A percentile compares a stretch with the other conserved stretches of the same genome.
Conservation (phyloP, 169 alveolate species). For the Eimeria sp. region DNA sequence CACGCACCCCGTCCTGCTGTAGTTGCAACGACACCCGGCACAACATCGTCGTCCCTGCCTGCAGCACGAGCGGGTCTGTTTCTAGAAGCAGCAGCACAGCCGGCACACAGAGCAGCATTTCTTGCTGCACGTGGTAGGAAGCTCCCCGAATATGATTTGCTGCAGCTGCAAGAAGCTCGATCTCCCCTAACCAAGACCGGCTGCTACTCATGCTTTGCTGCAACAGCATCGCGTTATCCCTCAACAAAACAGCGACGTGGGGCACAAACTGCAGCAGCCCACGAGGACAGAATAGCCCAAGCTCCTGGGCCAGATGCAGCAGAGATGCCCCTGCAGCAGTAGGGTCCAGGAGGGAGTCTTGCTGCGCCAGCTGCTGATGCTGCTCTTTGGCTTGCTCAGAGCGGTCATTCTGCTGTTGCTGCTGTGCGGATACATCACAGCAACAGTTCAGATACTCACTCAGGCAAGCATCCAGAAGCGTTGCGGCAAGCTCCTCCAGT, state of each 20-base stretch:
- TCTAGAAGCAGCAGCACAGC: slow-evolving; percentile 69
- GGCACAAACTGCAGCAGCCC: slow-evolving; percentile 69
- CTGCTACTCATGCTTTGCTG: slow-evolving; percentile 70
- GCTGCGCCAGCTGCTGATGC: background rate
- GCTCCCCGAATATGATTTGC: slow-evolving; percentile 68
- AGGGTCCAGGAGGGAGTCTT: slow-evolving; percentile 61
- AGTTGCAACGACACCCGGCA: slow-evolving; percentile 70
- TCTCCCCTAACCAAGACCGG: slow-evolving; percentile 52
- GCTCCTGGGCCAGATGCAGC: slow-evolving; percentile 73
- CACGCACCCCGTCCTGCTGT: slow-evolving; percentile 70
- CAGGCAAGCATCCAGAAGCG: slow-evolving; percentile 65
- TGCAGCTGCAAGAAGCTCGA: slow-evolving; percentile 72
- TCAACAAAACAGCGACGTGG: slow-evolving; percentile 60
- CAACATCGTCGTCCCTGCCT: slow-evolving; percentile 59
- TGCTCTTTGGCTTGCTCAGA: background rate
- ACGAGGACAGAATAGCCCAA: slow-evolving; percentile 58
- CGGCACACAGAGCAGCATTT: slow-evolving; percentile 63
- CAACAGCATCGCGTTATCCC: slow-evolving; percentile 33
- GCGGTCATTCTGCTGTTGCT: background rate
- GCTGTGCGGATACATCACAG: background rate
- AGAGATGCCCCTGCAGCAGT: slow-evolving; percentile 41
- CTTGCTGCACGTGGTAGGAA: slow-evolving; percentile 63
- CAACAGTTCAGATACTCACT: slow-evolving; percentile 63
- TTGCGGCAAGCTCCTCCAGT: slow-evolving; percentile 68
- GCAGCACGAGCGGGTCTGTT: slow-evolving; percentile 71